Percentiles rank a stretch among this genome's conserved stretches.
phyloP scores from a whole-genome alignment of 2,329 filamentous ascomycete species.

The Monosporascus sp. region DNA sequence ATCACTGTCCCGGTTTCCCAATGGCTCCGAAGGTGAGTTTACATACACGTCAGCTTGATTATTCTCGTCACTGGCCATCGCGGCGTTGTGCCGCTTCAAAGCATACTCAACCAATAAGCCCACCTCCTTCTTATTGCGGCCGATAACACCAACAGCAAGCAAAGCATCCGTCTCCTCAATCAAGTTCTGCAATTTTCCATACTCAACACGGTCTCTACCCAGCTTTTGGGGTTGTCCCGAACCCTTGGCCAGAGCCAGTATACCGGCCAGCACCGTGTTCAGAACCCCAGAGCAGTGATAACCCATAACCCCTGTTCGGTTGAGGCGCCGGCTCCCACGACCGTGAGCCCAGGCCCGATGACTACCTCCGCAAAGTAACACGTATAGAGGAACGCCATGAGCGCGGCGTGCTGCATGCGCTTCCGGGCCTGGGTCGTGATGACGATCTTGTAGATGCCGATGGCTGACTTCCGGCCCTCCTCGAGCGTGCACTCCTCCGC shows the following conservation, averaged over 20 bases:
- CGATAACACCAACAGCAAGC: conserved; percentile 35
- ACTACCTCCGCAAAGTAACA: conserved; percentile 41
- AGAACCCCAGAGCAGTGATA: conserved; percentile 56
- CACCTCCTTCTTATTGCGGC: conserved; percentile 35
- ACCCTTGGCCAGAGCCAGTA: conserved; percentile 50
- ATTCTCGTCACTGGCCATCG: conserved; percentile 35
- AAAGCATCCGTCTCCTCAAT: conserved; percentile 48
- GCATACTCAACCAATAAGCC: conserved; percentile 36
- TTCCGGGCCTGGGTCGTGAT: conserved; percentile 28
- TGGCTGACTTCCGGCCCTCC: conserved; percentile 27
- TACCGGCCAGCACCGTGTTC: conserved; percentile 58
- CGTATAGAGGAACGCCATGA: conserved; percentile 34
- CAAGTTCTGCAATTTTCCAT: conserved; percentile 43
- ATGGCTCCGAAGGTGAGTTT: conserved; percentile 15
- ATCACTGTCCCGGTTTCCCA: conserved; percentile 8
- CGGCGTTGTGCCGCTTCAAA: conserved; percentile 38
- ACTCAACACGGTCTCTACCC: conserved; percentile 40
- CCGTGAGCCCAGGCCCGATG: conserved; percentile 41
- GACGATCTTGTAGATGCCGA: conserved; percentile 37
- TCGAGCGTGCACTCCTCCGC: conserved; percentile 25
- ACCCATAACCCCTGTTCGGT: conserved; percentile 42
- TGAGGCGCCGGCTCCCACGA: conserved; percentile 38
- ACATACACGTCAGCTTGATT: conserved; percentile 35
- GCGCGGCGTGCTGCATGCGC: conserved; percentile 25
- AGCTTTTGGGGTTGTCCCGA: conserved; percentile 44